Evolutionary conservation across 1,139 yeast species (phyloP), one percentile per base, ranked within the genome.

Genomic region (Oligophagozyma castellii): DNA sequence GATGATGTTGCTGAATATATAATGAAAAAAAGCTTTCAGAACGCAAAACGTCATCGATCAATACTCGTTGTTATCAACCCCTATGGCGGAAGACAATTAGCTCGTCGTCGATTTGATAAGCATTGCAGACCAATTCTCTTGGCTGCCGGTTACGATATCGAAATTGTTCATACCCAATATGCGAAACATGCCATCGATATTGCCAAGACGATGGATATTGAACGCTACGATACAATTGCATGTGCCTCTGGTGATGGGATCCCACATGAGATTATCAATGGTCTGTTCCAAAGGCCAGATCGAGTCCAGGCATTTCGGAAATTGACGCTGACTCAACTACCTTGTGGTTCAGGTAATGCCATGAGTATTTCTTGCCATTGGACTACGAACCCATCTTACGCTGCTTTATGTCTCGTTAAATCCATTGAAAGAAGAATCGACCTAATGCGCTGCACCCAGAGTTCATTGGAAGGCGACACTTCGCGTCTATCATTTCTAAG

Each of bases 191-290:
- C 93, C 0, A 55, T 56, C 3, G 86, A 81, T 26, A 67, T 84
- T 14, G 93, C 79, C 2, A 53, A 57, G 24, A 59, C 58, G 1
- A 37, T 75, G 34, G 72, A 73, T 36, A 44, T 73, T 3, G 58
- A 61, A 7, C 58, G 63, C 27, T 84, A 68, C 47, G 96, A 86
- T 51, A 67, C 79, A 2, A 65, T 89, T 23, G 78, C 81, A 0
- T 84, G 96, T 55, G 89, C 94, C 29, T 81, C 95, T 0, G 98
- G 98, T 4, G 98, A 89, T 56, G 98, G 98, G 7, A 73, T 83
- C 23, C 95, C 96, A 1, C 93, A 86, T 54, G 96, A 89, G 51
- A 83, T 89, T 5, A 67, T 84, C 27, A 89, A 89, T 51, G 98
- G 96, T 3, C 60, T 89, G 23, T 80, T 71, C 38, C 43, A 38